These are phyloP conservation scores for Chlorella variabilis DNA, from an alignment of 163 green algal species.

Conservation along the genomic window DNA sequence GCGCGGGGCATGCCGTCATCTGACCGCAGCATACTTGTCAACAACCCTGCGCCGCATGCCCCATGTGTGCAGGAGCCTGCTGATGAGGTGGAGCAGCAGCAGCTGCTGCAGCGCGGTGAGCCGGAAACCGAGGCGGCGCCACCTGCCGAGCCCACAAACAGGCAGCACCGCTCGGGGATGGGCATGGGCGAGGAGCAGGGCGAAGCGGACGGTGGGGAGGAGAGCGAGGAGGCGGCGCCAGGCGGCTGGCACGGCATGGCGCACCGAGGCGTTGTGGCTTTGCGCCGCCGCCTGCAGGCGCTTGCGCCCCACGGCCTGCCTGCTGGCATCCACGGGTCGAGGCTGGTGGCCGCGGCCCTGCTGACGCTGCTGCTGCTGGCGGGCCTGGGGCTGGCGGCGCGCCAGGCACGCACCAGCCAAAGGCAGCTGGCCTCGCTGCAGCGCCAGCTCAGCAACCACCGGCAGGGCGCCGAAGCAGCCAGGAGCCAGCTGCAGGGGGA, in stretches of 20 bases:
- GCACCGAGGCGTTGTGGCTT: not conserved
- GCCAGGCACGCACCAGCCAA: not conserved
- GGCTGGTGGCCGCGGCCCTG: not conserved
- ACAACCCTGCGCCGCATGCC: too few species aligned
- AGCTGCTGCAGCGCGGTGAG: not conserved
- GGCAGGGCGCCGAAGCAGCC: not conserved
- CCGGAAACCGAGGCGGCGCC: too few species aligned
- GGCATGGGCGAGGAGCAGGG: too few species aligned
- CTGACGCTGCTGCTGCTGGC: conserved; percentile 6
- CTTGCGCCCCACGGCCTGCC: not conserved
- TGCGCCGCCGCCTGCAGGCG: not conserved
- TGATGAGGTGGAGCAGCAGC: conserved; percentile 17
- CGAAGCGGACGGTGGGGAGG: not conserved
- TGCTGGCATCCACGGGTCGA: not conserved
- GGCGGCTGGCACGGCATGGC: not conserved
- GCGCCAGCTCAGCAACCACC: not conserved
- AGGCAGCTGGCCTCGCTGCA: not conserved
- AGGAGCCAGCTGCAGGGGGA: not conserved
- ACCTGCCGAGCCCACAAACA: not conserved
- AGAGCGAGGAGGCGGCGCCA: too few species aligned
- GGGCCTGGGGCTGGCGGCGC: not conserved
- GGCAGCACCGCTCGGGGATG: not conserved
- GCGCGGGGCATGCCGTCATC: too few species aligned
- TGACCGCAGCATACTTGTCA: not conserved
- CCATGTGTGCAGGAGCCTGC: conserved; percentile 1